A percentile compares a stretch with the other conserved stretches of the same genome.
Evolutionary conservation across 148 eudicot genomes (phyloP).

Genomic region (Limonium bicolor): DNA sequence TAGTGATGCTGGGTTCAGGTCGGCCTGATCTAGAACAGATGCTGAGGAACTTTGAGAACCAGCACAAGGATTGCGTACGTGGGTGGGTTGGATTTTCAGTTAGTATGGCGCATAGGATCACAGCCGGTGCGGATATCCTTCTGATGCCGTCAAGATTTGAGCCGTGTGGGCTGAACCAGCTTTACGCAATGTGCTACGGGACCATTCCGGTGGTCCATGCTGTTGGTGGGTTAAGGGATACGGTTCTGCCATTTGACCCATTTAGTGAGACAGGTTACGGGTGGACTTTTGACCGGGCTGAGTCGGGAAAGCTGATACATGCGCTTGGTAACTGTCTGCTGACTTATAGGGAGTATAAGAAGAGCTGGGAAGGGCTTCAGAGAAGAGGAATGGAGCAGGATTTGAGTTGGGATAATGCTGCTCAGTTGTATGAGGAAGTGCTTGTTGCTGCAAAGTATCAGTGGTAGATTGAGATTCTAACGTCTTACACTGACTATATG

Average conservation of each 20-base stretch:
- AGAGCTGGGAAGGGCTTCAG: constrained; percentile 81
- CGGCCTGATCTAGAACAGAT: constrained; percentile 70
- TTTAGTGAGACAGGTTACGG: constrained; percentile 60
- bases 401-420: constrained; percentile 85
- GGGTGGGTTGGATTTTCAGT: constrained; percentile 98
- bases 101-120: constrained; percentile 73
- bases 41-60: constrained; percentile 62
- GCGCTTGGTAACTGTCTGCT: constrained; percentile 71
- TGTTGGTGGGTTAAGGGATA: constrained; percentile 91
- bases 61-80: constrained; percentile 33
- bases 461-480: too few species aligned
- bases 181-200: constrained; percentile 90
- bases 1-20: constrained; percentile 85
- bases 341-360: constrained; percentile 49
- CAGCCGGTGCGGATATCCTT: constrained; percentile 85
- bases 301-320: constrained; percentile 34
- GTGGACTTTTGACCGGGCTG: constrained; percentile 81
- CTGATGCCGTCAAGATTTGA: constrained; percentile 96
- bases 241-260: constrained; percentile 80
- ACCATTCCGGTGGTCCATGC: constrained; percentile 94
- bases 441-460: constrained; percentile 86
- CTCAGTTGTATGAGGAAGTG: constrained; percentile 68
- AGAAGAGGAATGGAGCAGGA: constrained; percentile 72
- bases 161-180: constrained; percentile 95
- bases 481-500: too few species aligned